Evolutionary conservation across 257 asterid genomes (phyloP).

Genomic region (Osmanthus fragrans): DNA sequence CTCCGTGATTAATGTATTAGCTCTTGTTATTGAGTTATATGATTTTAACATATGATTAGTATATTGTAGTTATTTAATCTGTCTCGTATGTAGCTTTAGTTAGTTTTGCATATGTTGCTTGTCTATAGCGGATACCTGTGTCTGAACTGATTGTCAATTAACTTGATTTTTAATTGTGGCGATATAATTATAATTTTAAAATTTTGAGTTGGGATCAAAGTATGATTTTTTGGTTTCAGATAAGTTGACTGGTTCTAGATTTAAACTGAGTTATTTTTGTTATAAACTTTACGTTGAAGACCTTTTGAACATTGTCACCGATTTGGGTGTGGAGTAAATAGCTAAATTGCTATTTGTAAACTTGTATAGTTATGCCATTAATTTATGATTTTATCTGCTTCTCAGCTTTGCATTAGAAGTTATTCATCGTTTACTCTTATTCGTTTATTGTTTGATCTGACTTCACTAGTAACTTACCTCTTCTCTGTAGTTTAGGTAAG

Average conservation of each 20-base stretch:
- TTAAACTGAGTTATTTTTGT: background rate
- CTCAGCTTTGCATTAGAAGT: background rate
- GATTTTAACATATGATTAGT: background rate
- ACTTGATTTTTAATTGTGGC: background rate
- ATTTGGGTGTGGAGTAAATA: background rate
- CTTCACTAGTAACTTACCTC: background rate
- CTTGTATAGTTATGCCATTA: background rate
- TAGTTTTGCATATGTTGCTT: background rate
- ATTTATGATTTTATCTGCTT: background rate
- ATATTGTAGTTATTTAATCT: too few relatives aligned
- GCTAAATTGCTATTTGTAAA: background rate
- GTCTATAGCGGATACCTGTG: background rate
- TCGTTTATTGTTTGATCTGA: background rate
- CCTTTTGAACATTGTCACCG: background rate
- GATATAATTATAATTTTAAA: too few relatives aligned
- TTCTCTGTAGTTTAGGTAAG: conserved; percentile 37
- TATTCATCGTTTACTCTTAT: background rate
- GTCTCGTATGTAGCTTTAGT: background rate
- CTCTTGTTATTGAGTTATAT: background rate
- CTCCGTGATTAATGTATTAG: background rate
- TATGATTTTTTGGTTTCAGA: background rate
- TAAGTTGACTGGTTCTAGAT: background rate
- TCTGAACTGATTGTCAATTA: background rate
- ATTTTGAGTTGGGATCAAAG: background rate
- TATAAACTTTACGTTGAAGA: background rate